phyloP scores from a whole-genome alignment of 2,329 filamentous ascomycete species.

The Penicillium sp. region DNA sequence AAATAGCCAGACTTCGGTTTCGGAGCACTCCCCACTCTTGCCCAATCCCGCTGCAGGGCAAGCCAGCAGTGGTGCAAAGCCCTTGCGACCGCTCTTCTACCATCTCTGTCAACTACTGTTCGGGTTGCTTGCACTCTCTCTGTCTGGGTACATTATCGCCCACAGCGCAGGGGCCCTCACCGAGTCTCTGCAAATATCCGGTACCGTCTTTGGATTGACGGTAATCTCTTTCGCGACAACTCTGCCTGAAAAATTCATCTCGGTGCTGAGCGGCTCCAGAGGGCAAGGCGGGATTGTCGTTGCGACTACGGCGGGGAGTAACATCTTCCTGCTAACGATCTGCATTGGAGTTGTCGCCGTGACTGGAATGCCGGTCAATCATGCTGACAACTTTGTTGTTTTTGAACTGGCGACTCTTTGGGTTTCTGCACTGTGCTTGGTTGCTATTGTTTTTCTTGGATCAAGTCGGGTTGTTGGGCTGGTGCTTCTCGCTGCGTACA shows the following conservation, averaged over 20 bases:
- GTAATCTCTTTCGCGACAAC: conserved; percentile 56
- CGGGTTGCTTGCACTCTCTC: conserved; percentile 47
- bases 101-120: conserved; percentile 48
- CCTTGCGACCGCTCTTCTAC: conserved; percentile 34
- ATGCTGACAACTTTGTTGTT: conserved; percentile 19
- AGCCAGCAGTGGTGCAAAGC: conserved; percentile 3
- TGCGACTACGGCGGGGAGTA: conserved; percentile 56
- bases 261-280: conserved; percentile 50
- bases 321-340: conserved; percentile 57
- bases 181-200: conserved; percentile 46
- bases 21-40: conserved; percentile 24
- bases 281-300: conserved; percentile 54
- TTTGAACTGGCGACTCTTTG: conserved; percentile 29
- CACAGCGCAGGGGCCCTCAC: conserved; percentile 47
- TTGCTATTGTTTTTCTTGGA: conserved; percentile 19
- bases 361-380: conserved; percentile 1
- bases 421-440: conserved; percentile 20
- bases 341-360: conserved; percentile 44
- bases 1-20: neutral
- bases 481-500: conserved; percentile 34
- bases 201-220: conserved; percentile 50
- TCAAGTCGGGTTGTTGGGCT: conserved; percentile 20
- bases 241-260: conserved; percentile 56
- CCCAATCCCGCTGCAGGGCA: conserved; percentile 3
- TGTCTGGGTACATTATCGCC: conserved; percentile 54